A percentile compares a stretch with the other conserved stretches of the same genome.
Evolutionary conservation across 169 alveolate species (phyloP).

Genomic region (Sarcocystis neurona): DNA sequence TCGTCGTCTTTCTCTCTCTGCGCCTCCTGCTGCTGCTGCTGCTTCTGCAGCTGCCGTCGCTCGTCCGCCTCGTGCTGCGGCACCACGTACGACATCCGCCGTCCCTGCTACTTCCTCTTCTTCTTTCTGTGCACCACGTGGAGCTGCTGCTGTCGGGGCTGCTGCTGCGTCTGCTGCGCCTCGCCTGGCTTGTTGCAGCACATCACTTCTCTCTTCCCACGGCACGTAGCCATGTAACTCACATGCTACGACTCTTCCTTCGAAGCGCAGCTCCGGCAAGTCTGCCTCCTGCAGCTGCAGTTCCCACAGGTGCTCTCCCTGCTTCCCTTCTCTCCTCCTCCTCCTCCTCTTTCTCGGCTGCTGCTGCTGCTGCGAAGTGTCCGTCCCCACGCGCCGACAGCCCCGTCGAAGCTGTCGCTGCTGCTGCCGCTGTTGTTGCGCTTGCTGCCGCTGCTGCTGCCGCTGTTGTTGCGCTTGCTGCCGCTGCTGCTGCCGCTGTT

Average conservation of each 20-base stretch:
- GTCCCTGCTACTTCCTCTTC: background rate
- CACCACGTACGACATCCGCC: background rate
- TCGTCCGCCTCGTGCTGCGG: background rate
- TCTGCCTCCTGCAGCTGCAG: slow-evolving; percentile 21
- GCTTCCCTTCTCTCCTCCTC: background rate
- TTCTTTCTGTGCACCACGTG: background rate
- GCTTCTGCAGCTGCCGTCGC: background rate
- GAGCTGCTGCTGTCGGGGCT: background rate
- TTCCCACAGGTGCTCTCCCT: background rate
- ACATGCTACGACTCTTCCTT: slow-evolving; percentile 10
- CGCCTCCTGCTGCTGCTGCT: background rate
- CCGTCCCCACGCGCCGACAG: too few species aligned
- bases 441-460: too few species aligned
- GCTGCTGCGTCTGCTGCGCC: background rate
- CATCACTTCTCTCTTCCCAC: background rate
- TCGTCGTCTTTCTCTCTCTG: background rate
- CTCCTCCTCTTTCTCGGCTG: background rate
- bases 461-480: too few species aligned
- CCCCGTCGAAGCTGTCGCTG: too few species aligned
- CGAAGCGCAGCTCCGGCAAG: background rate
- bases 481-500: too few species aligned
- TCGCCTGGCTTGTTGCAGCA: background rate
- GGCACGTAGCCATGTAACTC: slow-evolving; percentile 28
- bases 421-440: too few species aligned
- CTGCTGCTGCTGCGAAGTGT: slow-evolving; percentile 3